A percentile compares a stretch with the other conserved stretches of the same genome.
These are phyloP conservation scores for Xerocomus spinulosus DNA, from an alignment of 768 basidiomycete species.

Conservation along the genomic window DNA sequence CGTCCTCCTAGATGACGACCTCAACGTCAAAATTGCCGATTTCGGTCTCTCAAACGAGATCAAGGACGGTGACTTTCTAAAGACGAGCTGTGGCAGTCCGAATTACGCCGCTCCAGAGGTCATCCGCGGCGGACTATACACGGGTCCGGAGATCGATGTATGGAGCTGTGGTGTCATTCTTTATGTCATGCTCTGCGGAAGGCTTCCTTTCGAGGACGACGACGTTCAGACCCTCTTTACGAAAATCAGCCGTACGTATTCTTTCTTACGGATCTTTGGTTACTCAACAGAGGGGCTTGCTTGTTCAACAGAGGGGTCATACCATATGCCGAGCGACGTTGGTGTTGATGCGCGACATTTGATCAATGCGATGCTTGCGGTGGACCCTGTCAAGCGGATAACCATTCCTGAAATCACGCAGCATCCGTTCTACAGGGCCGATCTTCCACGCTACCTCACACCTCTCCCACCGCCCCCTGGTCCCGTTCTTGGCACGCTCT, in stretches of 20 bases:
- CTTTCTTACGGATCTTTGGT: not conserved
- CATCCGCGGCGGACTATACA: slow-evolving; percentile 91
- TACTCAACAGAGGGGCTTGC: not conserved
- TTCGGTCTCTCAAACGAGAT: slow-evolving; percentile 96
- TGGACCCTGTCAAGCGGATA: slow-evolving; percentile 93
- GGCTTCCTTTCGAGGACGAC: slow-evolving; percentile 96
- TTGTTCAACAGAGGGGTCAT: slow-evolving; percentile 69
- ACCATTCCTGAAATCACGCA: slow-evolving; percentile 88
- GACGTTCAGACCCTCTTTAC: slow-evolving; percentile 90
- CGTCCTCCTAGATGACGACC: slow-evolving; percentile 76
- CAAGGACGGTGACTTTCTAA: slow-evolving; percentile 93
- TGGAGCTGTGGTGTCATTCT: slow-evolving; percentile 99
- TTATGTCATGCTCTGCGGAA: slow-evolving; percentile 95
- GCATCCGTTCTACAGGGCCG: slow-evolving; percentile 85
- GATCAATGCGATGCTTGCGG: slow-evolving; percentile 84
- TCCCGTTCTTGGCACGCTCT: slow-evolving; percentile 70
- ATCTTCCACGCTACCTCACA: slow-evolving; percentile 82
- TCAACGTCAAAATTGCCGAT: slow-evolving; percentile 98
- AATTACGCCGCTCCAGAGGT: slow-evolving; percentile 99
- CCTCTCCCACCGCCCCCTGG: slow-evolving; percentile 76
- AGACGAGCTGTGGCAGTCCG: slow-evolving; percentile 96
- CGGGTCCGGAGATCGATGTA: slow-evolving; percentile 97
- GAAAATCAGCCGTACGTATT: slow-evolving; percentile 79
- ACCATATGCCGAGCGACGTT: slow-evolving; percentile 78
- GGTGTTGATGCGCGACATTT: slow-evolving; percentile 73